These are phyloP conservation scores for Cudoniella acicularis DNA, from an alignment of 495 filamentous ascomycete genomes.

Conservation along the genomic window DNA sequence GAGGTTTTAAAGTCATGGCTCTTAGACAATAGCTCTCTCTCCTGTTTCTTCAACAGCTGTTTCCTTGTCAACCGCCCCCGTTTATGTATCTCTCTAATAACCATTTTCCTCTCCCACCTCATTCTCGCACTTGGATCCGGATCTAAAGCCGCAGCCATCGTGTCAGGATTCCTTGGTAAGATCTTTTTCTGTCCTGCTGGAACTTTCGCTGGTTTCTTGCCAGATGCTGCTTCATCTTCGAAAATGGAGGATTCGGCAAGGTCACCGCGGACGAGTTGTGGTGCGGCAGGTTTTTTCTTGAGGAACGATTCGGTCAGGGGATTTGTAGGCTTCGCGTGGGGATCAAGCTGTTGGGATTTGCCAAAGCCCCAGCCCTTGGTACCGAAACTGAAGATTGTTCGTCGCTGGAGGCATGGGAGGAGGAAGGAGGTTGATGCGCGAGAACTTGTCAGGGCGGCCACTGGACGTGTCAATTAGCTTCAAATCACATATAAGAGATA, in stretches of 20 bases:
- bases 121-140: constrained; percentile 62
- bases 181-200: background rate
- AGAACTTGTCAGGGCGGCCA: constrained; percentile 45
- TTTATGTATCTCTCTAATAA: constrained; percentile 63
- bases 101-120: constrained; percentile 79
- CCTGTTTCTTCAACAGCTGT: constrained; percentile 64
- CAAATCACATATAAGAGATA: constrained; percentile 1
- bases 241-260: constrained; percentile 57
- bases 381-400: constrained; percentile 15
- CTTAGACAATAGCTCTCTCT: constrained; percentile 62
- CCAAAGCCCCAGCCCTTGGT: background rate
- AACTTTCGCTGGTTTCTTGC: background rate
- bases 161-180: constrained; percentile 37
- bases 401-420: constrained; percentile 19
- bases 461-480: constrained; percentile 40
- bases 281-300: constrained; percentile 27
- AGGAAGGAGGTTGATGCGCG: constrained; percentile 34
- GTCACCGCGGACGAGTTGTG: constrained; percentile 31
- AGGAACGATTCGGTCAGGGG: constrained; percentile 30
- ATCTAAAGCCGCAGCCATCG: constrained; percentile 56
- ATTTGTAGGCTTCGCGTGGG: constrained; percentile 8
- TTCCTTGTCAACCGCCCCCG: constrained; percentile 62
- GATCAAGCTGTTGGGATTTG: background rate
- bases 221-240: constrained; percentile 41
- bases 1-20: constrained; percentile 71